Percentiles rank a stretch among this genome's conserved stretches.
These are phyloP conservation scores for Apiospora hydei DNA, from an alignment of 2,329 filamentous ascomycete genomes.

Conservation along the genomic window DNA sequence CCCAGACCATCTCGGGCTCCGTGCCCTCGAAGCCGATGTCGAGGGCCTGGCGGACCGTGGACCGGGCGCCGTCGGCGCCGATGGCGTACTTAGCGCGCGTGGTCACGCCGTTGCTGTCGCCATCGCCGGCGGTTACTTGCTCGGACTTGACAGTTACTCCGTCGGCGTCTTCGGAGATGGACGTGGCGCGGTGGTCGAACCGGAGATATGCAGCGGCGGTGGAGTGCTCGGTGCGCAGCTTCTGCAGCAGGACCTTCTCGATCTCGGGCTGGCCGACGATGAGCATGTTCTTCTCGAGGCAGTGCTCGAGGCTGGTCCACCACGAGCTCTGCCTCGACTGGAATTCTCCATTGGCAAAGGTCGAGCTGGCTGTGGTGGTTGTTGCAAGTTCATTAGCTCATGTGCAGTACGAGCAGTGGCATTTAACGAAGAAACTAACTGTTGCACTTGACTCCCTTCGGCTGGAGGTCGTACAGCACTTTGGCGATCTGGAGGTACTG, in stretches of 20 bases:
- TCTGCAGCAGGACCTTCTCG: constrained; percentile 46
- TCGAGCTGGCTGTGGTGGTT: constrained; percentile 51
- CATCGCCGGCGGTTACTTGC: constrained; percentile 43
- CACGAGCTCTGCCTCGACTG: constrained; percentile 55
- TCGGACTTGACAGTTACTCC: constrained; percentile 36
- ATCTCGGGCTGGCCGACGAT: constrained; percentile 58
- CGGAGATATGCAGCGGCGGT: constrained; percentile 39
- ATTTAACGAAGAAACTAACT: constrained; percentile 43
- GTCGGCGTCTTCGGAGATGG: constrained; percentile 33
- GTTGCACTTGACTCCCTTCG: constrained; percentile 55
- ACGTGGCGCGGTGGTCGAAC: constrained; percentile 47
- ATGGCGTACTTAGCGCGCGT: constrained; percentile 52
- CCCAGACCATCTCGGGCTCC: constrained; percentile 59
- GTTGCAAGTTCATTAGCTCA: background rate
- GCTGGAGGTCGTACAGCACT: constrained; percentile 50
- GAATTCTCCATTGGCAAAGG: constrained; percentile 53
- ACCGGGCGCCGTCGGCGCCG: constrained; percentile 61
- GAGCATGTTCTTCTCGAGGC: constrained; percentile 55
- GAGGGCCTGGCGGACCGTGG: constrained; percentile 50
- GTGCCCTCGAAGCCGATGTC: constrained; percentile 52
- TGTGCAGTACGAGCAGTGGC: background rate
- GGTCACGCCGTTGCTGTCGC: constrained; percentile 10
- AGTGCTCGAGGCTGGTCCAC: constrained; percentile 55
- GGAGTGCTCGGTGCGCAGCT: constrained; percentile 38
- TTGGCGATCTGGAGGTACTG: constrained; percentile 55